phyloP scores from a whole-genome alignment of 176 grass and related monocot genomes.

The Aechmea fasciata region DNA sequence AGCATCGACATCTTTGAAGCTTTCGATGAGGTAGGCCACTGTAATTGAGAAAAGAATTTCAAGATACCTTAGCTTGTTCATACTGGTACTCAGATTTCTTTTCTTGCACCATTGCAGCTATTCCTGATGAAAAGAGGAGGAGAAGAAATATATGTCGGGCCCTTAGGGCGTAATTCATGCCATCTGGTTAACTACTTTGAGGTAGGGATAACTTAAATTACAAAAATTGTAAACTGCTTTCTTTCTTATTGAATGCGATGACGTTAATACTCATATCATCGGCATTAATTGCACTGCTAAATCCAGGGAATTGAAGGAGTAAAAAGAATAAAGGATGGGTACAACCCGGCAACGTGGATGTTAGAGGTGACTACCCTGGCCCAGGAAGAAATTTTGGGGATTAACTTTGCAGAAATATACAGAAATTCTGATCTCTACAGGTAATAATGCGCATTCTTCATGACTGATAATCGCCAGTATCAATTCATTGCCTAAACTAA shows the following conservation, averaged over 20 bases:
- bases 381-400: slow-evolving; percentile 66
- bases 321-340: slow-evolving; percentile 81
- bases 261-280: not conserved
- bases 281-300: not conserved
- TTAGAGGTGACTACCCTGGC: slow-evolving; percentile 60
- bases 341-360: slow-evolving; percentile 97
- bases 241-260: not conserved
- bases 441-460: slow-evolving; percentile 14
- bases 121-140: slow-evolving; percentile 96
- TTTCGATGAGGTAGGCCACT: slow-evolving; percentile 60
- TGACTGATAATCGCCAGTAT: too few relatives aligned
- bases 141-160: slow-evolving; percentile 81
- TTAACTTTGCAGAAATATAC: slow-evolving; percentile 67
- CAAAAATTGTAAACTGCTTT: not conserved
- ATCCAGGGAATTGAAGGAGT: slow-evolving; percentile 68
- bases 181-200: slow-evolving; percentile 79
- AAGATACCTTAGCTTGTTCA: not conserved
- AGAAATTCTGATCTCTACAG: slow-evolving; percentile 56
- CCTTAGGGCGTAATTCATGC: slow-evolving; percentile 68
- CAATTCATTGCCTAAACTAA: not conserved
- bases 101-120: slow-evolving; percentile 41
- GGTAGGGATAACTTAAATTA: slow-evolving; percentile 27
- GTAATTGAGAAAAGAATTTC: not conserved
- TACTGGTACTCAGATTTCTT: slow-evolving; percentile 10
- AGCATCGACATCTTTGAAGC: slow-evolving; percentile 98